Evolutionary conservation across 768 basidiomycete species (phyloP).

Genomic region (Phylloporus sp.): DNA sequence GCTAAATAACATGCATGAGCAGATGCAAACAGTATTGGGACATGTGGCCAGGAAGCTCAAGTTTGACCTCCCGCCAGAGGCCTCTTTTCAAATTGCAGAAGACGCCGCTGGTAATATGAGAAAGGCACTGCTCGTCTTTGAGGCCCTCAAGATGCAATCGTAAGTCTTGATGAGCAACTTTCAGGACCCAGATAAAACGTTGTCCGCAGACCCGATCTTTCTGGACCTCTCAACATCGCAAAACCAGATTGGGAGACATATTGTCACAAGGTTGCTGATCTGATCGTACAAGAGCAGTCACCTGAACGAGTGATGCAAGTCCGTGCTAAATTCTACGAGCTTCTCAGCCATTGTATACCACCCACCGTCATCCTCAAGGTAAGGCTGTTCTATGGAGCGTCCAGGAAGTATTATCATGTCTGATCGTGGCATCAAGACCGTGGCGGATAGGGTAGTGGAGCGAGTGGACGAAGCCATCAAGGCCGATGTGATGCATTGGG

Average conservation of each 20-base stretch:
- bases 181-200: background rate
- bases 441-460: conserved; percentile 83
- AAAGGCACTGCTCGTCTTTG: conserved; percentile 91
- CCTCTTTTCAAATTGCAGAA: conserved; percentile 68
- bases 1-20: conserved; percentile 3
- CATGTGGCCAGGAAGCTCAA: conserved; percentile 77
- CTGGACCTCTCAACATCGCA: conserved; percentile 74
- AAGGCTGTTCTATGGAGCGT: conserved; percentile 10
- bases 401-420: background rate
- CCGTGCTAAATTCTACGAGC: conserved; percentile 88
- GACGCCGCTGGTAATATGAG: conserved; percentile 89
- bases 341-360: conserved; percentile 96
- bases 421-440: conserved; percentile 54
- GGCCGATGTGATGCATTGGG: conserved; percentile 96
- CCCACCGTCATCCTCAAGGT: conserved; percentile 91
- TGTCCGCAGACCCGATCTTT: conserved; percentile 67
- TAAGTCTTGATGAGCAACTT: conserved; percentile 35
- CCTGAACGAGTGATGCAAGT: conserved; percentile 91
- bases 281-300: conserved; percentile 86
- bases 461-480: conserved; percentile 88
- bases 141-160: conserved; percentile 97
- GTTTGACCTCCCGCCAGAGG: conserved; percentile 78
- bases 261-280: conserved; percentile 85
- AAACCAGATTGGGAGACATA: conserved; percentile 99
- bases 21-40: conserved; percentile 81